These are phyloP conservation scores for Nannizziopsis barbatae DNA, from an alignment of 2,329 filamentous ascomycete species.

Conservation along the genomic window DNA sequence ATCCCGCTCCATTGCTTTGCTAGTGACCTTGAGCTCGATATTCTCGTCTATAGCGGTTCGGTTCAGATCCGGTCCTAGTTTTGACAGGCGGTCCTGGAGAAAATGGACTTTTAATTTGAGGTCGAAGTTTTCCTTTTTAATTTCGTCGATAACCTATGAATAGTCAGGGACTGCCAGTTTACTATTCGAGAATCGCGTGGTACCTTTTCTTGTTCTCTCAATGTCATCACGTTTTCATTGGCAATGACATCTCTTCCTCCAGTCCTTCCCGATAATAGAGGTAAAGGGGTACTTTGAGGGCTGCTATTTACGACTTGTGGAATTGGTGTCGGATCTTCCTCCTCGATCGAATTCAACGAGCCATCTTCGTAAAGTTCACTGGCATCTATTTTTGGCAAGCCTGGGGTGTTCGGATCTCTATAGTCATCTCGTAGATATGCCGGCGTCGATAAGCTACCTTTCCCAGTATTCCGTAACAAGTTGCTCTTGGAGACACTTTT, in stretches of 20 bases:
- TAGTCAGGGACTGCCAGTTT: neutral
- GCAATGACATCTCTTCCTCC: slow-evolving; percentile 59
- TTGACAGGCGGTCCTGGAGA: slow-evolving; percentile 78
- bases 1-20: slow-evolving; percentile 79
- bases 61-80: slow-evolving; percentile 79
- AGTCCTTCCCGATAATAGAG: slow-evolving; percentile 52
- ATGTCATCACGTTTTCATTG: slow-evolving; percentile 74
- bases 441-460: slow-evolving; percentile 54
- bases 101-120: slow-evolving; percentile 96
- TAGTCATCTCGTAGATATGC: slow-evolving; percentile 51
- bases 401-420: slow-evolving; percentile 59
- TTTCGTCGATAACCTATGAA: slow-evolving; percentile 64
- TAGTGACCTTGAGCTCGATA: slow-evolving; percentile 87
- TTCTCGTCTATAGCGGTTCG: slow-evolving; percentile 86
- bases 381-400: slow-evolving; percentile 60
- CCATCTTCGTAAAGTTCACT: slow-evolving; percentile 54
- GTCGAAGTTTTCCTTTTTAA: slow-evolving; percentile 97
- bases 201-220: slow-evolving; percentile 76
- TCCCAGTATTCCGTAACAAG: slow-evolving; percentile 46
- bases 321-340: slow-evolving; percentile 57
- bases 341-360: slow-evolving; percentile 54
- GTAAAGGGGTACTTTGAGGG: slow-evolving; percentile 69
- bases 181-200: too few relatives aligned
- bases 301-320: slow-evolving; percentile 71
- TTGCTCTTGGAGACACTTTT: slow-evolving; percentile 65